Evolutionary conservation across 805 yeast genomes (phyloP).

Genomic region (Maudiozyma barnettii): DNA sequence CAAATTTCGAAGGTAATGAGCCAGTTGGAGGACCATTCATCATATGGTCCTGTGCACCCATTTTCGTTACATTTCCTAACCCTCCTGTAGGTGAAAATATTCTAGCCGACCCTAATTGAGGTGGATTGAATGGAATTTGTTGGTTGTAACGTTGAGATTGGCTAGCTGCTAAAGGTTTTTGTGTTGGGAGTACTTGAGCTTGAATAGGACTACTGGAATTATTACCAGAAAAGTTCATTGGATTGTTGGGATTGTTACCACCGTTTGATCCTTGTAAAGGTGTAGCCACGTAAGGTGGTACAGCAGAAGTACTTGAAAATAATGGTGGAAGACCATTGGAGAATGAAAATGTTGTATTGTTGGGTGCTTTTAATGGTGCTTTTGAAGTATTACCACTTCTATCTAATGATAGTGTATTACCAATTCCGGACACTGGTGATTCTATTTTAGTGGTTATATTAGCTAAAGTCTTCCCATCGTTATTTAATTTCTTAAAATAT

Average conservation of each 20-base stretch:
- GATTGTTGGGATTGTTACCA: slow-evolving; percentile 16
- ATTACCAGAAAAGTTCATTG: neutral
- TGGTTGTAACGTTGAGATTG: slow-evolving; percentile 3
- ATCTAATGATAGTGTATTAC: slow-evolving; percentile 4
- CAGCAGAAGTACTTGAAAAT: slow-evolving; percentile 23
- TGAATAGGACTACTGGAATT: slow-evolving; percentile 12
- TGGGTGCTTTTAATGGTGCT: slow-evolving; percentile 1
- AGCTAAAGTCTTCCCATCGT: neutral
- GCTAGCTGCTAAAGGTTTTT: slow-evolving; percentile 9
- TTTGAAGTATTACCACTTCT: slow-evolving; percentile 1
- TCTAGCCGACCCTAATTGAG: neutral
- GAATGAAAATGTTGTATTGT: slow-evolving; percentile 3
- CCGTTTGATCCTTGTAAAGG: slow-evolving; percentile 23
- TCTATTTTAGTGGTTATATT: neutral
- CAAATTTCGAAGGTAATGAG: slow-evolving; percentile 26
- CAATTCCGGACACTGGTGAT: slow-evolving; percentile 1
- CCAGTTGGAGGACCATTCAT: slow-evolving; percentile 21
- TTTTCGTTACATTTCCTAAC: neutral
- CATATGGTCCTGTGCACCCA: neutral
- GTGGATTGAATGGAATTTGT: slow-evolving; percentile 2
- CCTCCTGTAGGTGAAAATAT: slow-evolving; percentile 7
- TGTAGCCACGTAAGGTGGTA: slow-evolving; percentile 28
- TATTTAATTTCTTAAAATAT: slow-evolving; percentile 1
- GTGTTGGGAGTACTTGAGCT: slow-evolving; percentile 17
- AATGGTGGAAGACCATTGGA: slow-evolving; percentile 21